phyloP scores from a whole-genome alignment of 208 protist species.

The Acanthamoeba castellanii region DNA sequence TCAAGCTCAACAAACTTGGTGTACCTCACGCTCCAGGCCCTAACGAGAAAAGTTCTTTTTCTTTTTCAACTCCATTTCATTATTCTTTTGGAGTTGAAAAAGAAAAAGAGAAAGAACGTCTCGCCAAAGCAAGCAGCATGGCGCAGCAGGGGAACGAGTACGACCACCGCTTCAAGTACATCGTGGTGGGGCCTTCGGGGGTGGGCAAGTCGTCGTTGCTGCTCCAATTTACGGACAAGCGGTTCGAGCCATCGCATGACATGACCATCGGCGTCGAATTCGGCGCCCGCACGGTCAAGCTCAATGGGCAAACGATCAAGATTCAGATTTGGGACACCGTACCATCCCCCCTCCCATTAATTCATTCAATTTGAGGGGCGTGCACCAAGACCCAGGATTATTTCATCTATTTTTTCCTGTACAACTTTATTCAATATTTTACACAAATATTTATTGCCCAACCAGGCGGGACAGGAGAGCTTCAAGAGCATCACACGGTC shows the following conservation, averaged over 20 bases:
- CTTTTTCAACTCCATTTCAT: too few species aligned
- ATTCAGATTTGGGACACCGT: conserved; percentile 99
- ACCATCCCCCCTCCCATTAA: background rate
- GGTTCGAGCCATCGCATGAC: conserved; percentile 99
- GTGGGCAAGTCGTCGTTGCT: conserved; percentile 99
- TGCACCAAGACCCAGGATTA: too few species aligned
- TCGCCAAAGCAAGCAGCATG: background rate
- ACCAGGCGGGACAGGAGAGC: conserved; percentile 95
- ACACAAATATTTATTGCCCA: too few species aligned
- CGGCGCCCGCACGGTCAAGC: conserved; percentile 96
- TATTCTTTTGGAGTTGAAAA: background rate
- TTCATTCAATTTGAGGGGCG: too few species aligned
- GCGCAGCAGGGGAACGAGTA: conserved; percentile 26
- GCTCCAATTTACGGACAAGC: conserved; percentile 99
- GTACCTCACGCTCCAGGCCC: too few species aligned
- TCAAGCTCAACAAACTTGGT: too few species aligned
- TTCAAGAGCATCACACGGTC: conserved; percentile 99
- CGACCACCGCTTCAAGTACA: conserved; percentile 96
- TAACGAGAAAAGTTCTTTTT: too few species aligned
- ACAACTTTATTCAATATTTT: too few species aligned
- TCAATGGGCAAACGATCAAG: conserved; percentile 97
- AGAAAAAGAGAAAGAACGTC: background rate
- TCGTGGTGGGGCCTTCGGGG: conserved; percentile 91
- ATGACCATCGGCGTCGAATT: conserved; percentile 99
- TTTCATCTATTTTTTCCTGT: too few species aligned